phyloP scores from a whole-genome alignment of 768 basidiomycete genomes.

The Tubosaeta sp. region DNA sequence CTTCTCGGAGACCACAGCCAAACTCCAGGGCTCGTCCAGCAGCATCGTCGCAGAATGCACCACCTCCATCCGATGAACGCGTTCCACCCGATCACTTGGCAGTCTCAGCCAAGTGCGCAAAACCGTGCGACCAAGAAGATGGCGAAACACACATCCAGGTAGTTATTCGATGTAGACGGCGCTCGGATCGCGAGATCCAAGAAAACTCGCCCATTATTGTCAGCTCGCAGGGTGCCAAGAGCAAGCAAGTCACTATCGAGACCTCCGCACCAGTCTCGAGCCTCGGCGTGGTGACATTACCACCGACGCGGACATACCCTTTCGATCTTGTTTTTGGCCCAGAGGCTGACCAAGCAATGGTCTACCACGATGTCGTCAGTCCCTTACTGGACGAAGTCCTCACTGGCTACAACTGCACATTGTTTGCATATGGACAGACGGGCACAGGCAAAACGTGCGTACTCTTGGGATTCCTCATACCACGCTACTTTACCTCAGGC shows the following conservation, averaged over 20 bases:
- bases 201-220: constrained; percentile 88
- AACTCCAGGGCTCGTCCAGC: constrained; percentile 46
- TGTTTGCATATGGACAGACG: constrained; percentile 98
- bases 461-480: background rate
- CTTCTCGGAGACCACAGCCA: constrained; percentile 42
- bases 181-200: constrained; percentile 80
- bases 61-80: constrained; percentile 19
- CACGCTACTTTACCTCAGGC: constrained; percentile 9
- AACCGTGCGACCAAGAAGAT: constrained; percentile 34
- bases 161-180: constrained; percentile 82
- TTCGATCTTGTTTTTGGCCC: constrained; percentile 97
- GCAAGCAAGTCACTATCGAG: constrained; percentile 77
- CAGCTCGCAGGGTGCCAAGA: constrained; percentile 68
- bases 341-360: constrained; percentile 90
- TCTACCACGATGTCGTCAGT: constrained; percentile 90
- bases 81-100: constrained; percentile 17
- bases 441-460: constrained; percentile 98
- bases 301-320: constrained; percentile 81
- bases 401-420: constrained; percentile 92
- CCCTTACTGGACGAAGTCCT: constrained; percentile 95
- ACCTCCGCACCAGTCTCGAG: constrained; percentile 64
- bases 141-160: constrained; percentile 88
- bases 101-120: constrained; percentile 24
- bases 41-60: constrained; percentile 28
- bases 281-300: constrained; percentile 68